Percentiles rank a stretch among this genome's conserved stretches.
phyloP scores from a whole-genome alignment of 2,329 filamentous ascomycete species.

The Aspergillus piperis region DNA sequence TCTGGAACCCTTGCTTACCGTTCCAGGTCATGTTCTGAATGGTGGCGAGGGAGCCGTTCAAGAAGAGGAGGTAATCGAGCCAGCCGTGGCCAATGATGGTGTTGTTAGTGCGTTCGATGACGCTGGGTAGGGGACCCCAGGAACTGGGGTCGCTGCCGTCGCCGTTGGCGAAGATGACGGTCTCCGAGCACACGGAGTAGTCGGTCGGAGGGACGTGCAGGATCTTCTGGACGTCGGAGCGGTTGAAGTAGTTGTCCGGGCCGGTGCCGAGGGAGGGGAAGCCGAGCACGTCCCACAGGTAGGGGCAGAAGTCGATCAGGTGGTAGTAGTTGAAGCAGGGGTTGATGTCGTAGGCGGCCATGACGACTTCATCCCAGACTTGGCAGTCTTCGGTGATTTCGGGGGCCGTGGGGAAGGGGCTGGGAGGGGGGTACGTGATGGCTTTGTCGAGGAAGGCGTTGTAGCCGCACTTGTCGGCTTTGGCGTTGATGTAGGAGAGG shows the following conservation, averaged over 20 bases:
- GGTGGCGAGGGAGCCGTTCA: constrained; percentile 68
- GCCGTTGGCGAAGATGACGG: constrained; percentile 44
- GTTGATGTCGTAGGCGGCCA: constrained; percentile 61
- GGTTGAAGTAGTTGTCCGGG: constrained; percentile 67
- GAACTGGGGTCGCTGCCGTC: constrained; percentile 52
- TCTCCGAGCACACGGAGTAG: constrained; percentile 46
- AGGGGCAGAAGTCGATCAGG: constrained; percentile 69
- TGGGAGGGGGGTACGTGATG: constrained; percentile 67
- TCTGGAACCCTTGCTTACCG: constrained; percentile 69
- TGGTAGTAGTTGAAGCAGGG: constrained; percentile 79
- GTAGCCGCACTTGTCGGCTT: constrained; percentile 48
- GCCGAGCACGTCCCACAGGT: constrained; percentile 66
- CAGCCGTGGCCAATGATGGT: constrained; percentile 74
- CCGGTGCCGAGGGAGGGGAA: constrained; percentile 68
- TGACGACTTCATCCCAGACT: constrained; percentile 57
- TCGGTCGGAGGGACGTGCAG: constrained; percentile 58
- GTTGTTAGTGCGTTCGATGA: constrained; percentile 72
- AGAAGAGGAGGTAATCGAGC: constrained; percentile 67
- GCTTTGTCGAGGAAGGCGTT: constrained; percentile 45
- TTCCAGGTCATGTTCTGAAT: constrained; percentile 84
- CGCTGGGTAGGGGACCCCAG: constrained; percentile 56
- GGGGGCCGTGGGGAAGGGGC: constrained; percentile 58
- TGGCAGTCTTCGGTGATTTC: constrained; percentile 54
- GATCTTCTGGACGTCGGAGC: constrained; percentile 65
- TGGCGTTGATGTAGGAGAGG: constrained; percentile 39